These are phyloP conservation scores for Pseudonectria buxi DNA, from an alignment of 2,329 filamentous ascomycete species.

Conservation along the genomic window DNA sequence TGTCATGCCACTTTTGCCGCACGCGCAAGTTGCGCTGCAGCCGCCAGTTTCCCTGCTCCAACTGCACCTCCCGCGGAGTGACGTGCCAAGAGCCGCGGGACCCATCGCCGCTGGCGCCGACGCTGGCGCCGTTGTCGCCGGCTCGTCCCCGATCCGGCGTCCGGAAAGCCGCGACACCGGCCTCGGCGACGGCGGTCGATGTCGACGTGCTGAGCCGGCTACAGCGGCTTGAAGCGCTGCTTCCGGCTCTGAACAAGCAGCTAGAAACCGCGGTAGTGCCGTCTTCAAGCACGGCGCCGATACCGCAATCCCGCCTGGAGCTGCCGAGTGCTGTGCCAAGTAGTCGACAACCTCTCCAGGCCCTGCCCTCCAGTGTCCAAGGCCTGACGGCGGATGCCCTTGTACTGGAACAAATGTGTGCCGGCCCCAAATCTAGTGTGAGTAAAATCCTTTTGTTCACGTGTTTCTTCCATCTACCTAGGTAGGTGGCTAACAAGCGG, in stretches of 20 bases:
- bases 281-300: conserved; percentile 1
- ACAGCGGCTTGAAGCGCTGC: conserved; percentile 21
- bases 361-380: conserved; percentile 25
- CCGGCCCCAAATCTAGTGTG: conserved; percentile 24
- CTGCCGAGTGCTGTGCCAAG: not conserved
- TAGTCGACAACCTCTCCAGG: conserved; percentile 5
- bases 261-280: conserved; percentile 5
- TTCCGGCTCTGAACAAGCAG: conserved; percentile 14
- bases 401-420: conserved; percentile 26
- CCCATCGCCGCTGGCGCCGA: conserved; percentile 14
- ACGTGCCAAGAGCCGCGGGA: conserved; percentile 22
- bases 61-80: conserved; percentile 30
- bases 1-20: conserved; percentile 30
- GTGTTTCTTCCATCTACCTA: not conserved
- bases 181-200: conserved; percentile 6
- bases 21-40: conserved; percentile 31
- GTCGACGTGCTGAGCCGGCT: conserved; percentile 16
- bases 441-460: conserved; percentile 7
- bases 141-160: not conserved
- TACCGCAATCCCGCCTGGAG: not conserved
- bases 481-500: not conserved
- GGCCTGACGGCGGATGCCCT: conserved; percentile 28
- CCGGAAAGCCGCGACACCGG: conserved; percentile 3
- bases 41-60: conserved; percentile 29
- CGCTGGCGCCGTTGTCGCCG: conserved; percentile 8